Conservation (phyloP, 495 filamentous ascomycete species). For the Podospora pseudocomata region DNA sequence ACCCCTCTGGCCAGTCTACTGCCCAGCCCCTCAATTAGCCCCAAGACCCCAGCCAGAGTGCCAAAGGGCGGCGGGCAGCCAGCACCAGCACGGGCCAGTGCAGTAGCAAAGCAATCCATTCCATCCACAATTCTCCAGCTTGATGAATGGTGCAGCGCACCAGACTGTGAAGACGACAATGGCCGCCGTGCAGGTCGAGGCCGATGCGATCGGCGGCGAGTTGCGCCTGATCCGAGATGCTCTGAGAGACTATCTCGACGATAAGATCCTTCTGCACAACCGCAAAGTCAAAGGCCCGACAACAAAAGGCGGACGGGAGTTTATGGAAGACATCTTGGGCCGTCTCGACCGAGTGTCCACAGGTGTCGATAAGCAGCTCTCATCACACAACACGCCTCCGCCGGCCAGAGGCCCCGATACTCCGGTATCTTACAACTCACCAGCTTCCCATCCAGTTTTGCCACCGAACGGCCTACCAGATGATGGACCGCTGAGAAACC, state of each 20-base stretch:
- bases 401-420: conserved; percentile 20
- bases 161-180: conserved; percentile 21
- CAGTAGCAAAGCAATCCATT: conserved; percentile 6
- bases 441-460: neutral
- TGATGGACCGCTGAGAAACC: neutral
- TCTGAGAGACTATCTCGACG: conserved; percentile 25
- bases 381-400: conserved; percentile 16
- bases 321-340: conserved; percentile 24
- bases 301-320: conserved; percentile 27
- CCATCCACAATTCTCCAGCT: neutral
- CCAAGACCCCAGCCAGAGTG: neutral
- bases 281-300: conserved; percentile 30
- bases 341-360: conserved; percentile 26
- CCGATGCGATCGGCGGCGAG: conserved; percentile 28
- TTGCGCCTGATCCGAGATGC: conserved; percentile 24
- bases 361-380: conserved; percentile 10
- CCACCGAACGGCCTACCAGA: neutral
- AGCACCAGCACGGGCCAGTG: conserved; percentile 16
- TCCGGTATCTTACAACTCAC: conserved; percentile 19
- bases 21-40: conserved; percentile 10
- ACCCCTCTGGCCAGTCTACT: neutral
- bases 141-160: neutral
- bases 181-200: conserved; percentile 26
- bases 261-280: conserved; percentile 14
- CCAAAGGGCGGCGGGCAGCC: neutral